Percentiles rank a stretch among this genome's conserved stretches.
Evolutionary conservation across 805 yeast genomes (phyloP).

Genomic region (Schwanniomyces polymorphus): DNA sequence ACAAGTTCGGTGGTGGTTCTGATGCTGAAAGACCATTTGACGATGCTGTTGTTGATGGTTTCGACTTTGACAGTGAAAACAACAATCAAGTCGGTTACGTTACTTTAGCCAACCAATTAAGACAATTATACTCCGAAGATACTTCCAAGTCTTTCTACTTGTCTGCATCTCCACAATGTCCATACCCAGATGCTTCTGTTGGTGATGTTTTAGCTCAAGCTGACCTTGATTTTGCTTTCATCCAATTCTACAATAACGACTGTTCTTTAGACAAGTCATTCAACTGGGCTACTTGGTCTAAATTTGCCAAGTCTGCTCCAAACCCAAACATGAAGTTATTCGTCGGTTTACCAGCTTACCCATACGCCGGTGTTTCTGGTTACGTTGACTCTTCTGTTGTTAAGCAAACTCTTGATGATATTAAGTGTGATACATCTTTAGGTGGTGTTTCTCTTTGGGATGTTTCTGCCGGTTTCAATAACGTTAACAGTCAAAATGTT

Average conservation of each 20-base stretch:
- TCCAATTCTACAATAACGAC: conserved; percentile 88
- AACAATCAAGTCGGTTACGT: conserved; percentile 17
- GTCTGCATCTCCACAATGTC: conserved; percentile 92
- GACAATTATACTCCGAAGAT: conserved; percentile 13
- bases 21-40: conserved; percentile 21
- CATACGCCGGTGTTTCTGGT: conserved; percentile 46
- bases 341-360: conserved; percentile 72
- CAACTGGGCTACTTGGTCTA: conserved; percentile 69
- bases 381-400: conserved; percentile 23
- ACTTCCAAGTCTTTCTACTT: conserved; percentile 62
- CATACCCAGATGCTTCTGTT: conserved; percentile 65
- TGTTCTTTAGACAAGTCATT: conserved; percentile 57
- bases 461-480: conserved; percentile 25
- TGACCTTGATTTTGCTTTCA: conserved; percentile 74
- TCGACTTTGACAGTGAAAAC: conserved; percentile 31
- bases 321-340: conserved; percentile 69
- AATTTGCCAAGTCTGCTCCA: conserved; percentile 56
- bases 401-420: conserved; percentile 12
- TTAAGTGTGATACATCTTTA: conserved; percentile 21
- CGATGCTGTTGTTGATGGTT: conserved; percentile 30
- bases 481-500: conserved; percentile 14
- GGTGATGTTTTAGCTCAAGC: conserved; percentile 42
- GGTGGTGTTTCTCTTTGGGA: conserved; percentile 43
- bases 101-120: conserved; percentile 28
- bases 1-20: conserved; percentile 32